Evolutionary conservation across 2,329 filamentous ascomycete species (phyloP), one percentile per base, ranked within the genome.

Genomic region (Fusarium phyllophilum): DNA sequence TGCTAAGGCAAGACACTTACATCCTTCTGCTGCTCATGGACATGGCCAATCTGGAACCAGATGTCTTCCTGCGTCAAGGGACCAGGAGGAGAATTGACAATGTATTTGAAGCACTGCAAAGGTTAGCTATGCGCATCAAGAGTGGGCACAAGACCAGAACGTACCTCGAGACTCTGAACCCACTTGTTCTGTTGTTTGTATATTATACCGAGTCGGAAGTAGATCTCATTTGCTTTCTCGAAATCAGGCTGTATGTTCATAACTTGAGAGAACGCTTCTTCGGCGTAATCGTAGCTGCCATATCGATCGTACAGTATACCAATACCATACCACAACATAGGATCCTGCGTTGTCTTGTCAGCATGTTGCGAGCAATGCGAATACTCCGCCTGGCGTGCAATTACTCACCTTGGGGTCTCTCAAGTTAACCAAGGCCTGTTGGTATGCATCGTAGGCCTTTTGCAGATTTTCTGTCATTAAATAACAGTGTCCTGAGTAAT

Each of bases 131-230:
- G 38, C 20, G 14, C 44, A 44, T 38, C 36, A 34, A 42, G 14
- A 41, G 18, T 38, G 22, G 24, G n/a, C 22, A 42, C 8, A 17
- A 33, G 24, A 31, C n/a, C 38, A 38, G 59, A 51, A 82, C 86
- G 78, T 86, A 97, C 95, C 84, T 98, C 96, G 51, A 98, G 87
- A 86, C 95, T 98, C 80, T 97, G 93, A 59, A 88, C 87, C 81
- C 95, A 99, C 82, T 98, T 98, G 71, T 95, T 92, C 81, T 98
- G 96, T 79, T 98, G 96, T 83, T 99, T 99, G 86, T 98, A 98
- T 75, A 99, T 98, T 85, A 99, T 99, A n/a, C 96, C 96, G 14
- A 99, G 89, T 34, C 96, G 91, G 84, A 99, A 99, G 83, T 98
- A 99, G 61, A 99, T 98, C 82, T 99, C 96, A 79, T 98, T 98